Base-by-base conservation (phyloP, 2,329 filamentous ascomycete species). In the Diaporthe aspalathi region DNA sequence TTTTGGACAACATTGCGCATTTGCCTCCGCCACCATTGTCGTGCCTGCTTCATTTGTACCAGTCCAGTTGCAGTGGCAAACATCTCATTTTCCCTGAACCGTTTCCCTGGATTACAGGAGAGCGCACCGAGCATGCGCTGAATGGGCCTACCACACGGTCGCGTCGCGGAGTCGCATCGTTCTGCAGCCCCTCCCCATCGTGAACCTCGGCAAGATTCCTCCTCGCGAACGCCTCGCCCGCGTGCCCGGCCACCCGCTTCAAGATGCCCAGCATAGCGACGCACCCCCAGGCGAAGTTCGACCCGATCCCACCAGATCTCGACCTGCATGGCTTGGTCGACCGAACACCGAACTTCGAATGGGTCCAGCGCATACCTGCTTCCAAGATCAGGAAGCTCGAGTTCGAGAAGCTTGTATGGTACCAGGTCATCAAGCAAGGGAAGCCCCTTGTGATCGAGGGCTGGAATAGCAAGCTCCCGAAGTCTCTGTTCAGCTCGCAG, bases 401-500 rank as follows among this genome's bases (percentile, higher is more conserved):
- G 45, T 97, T 99, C 73, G 94, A 98, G 81, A 94, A 93, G 80
- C 87, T 98, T 12, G 91, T 98, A 0, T 84, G 92, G 57, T 86
- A 94, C 8, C 93, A 97, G 81, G 94, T 98, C 20, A 91, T 98
- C 66, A 86, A 92, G 62, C 92, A 91, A 32, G 96, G 96, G 2
- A 94, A 94, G 75, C 96, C 96, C 2, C 85, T 99, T 8, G 93
- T 98, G 14, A 92, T 99, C 68, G 94, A 97, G 77, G 94, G 94
- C 22, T 98, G 96, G 86, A 89, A 97, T 73, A 85, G 90, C 45
- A 86, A 89, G 38, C 83, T 98, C 52, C 93, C 96, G 66, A 88
- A 89, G 53, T 89, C 90, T 82, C 89, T 97, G 0, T 98, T 98
- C 80, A 93, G 91, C 52, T 85, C 87, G 8, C 86, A 90, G 70